Conservation (phyloP, 371 early-diverging fungal species). For the Apophysomyces elegans region DNA sequence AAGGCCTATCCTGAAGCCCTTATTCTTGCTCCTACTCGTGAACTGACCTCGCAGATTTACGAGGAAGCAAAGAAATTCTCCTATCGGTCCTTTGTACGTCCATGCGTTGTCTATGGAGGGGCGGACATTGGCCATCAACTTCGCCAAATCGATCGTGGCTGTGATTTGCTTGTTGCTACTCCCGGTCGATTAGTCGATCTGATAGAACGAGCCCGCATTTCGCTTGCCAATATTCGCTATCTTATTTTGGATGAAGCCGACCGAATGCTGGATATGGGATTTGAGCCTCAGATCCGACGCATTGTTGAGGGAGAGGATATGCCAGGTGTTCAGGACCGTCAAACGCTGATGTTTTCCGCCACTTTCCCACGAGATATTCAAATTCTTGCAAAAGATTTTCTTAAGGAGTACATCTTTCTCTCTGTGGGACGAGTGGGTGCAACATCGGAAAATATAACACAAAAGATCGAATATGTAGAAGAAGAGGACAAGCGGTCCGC, state of each 20-base stretch:
- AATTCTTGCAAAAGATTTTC: conserved; percentile 91
- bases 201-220: conserved; percentile 86
- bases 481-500: conserved; percentile 83
- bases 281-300: conserved; percentile 95
- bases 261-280: conserved; percentile 98
- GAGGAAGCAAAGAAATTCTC: conserved; percentile 82
- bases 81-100: conserved; percentile 83
- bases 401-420: conserved; percentile 90
- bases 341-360: conserved; percentile 96
- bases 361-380: conserved; percentile 96
- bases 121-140: conserved; percentile 90
- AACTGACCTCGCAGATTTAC: conserved; percentile 94
- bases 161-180: conserved; percentile 95
- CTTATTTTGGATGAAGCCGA: conserved; percentile 98
- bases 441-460: conserved; percentile 93
- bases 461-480: conserved; percentile 71
- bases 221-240: conserved; percentile 72
- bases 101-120: conserved; percentile 94
- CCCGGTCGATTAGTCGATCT: conserved; percentile 96
- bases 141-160: conserved; percentile 84
- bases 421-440: conserved; percentile 93
- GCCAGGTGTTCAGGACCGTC: conserved; percentile 75
- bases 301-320: conserved; percentile 93
- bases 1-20: conserved; percentile 37
- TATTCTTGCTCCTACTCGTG: conserved; percentile 96